Evolutionary conservation across 208 protist genomes (phyloP), one percentile per base, ranked within the genome.

Genomic region (Leptomonas pyrrhocoris): DNA sequence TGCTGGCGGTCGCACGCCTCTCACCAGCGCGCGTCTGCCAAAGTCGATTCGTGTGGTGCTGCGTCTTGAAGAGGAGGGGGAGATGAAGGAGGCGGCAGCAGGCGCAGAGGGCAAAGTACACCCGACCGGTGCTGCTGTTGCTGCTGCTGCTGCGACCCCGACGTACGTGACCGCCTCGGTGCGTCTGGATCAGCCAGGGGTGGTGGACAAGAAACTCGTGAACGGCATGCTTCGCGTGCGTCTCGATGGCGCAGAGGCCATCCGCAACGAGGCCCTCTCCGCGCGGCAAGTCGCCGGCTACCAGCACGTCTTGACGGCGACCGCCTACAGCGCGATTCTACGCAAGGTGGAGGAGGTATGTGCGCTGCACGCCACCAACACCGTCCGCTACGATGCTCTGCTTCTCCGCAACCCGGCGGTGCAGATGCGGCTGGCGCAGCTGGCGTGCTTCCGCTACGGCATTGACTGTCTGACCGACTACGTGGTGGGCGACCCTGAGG

Each of bases 401-500:
- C 66, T 88, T n/a, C 38, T 94, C 13, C 84, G 89, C 45, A 90
- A 91, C 74, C 81, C 76, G 1, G 76, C 79, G 6, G 73, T 85
- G 59, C 89, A 94, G 75, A 85, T 83, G 81, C 71, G 83, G 1
- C 68, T 94, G 28, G 63, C 87, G 34, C 79, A 90, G 68, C 68
- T 94, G 54, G 72, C 77, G 0, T 88, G 80, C 60, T 81, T 82
- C 48, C 81, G 80, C 38, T 94, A 85, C 63, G 83, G 81, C 30
- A 61, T 93, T n/a, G 79, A 86, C 19, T 79, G 85, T 25, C 65
- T 93, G 28, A 72, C 57, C 7, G 76, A 76, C 38, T 94, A 89
- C 73, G 86, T 94, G 7, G 59, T 78, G 12, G 80, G 81, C 31
- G 78, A 80, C 49, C 78, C 45, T 1, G 73, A 82, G 38, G 60